Evolutionary conservation across 106 monocot species (phyloP), one percentile per base, ranked within the genome.

Genomic region (Dioscorea alata): DNA sequence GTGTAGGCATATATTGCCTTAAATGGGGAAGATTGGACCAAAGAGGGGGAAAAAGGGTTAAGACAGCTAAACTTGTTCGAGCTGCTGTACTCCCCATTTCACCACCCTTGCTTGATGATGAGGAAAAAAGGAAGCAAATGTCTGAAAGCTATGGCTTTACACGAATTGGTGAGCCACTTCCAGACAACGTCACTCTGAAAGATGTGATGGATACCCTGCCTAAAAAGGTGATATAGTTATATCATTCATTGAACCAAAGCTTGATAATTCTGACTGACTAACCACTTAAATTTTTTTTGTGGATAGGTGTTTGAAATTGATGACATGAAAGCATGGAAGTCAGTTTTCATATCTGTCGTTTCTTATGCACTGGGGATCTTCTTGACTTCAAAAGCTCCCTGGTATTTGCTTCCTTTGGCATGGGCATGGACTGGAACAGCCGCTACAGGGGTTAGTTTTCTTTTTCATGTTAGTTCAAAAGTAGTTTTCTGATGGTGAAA

Each of bases 381-480:
- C 4, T 63, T 89, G 64, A 89, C 86, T 70, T 50, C 86, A 63
- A 89, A 96, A 78, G 42, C 86, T 70, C 92, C 95, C 60, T 96
- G 88, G 86, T 92, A 89, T 76, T 77, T 96, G 57, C 86, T 96
- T 64, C 95, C 92, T 59, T 65, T 96, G 57, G 95, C 95, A 48
- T 96, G 92, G 95, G 92, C 89, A 66, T 96, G 92, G 95, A 89
- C 95, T 63, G 95, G 95, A 50, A 96, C 92, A 31, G 95, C 95
- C 42, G 82, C 75, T 18, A 96, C 95, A 52, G 95, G 95, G 86
- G 95, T 91, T 35, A 78, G 86, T 74, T 77, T 71, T 15, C 35
- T 64, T 48, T 48, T 51, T 33, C 57, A 32, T 63, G 57, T 16
- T 51, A 3, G 9, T 42, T 42, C 42, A 42, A 42, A 42, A 3